Percentiles rank a stretch among this genome's conserved stretches.
These are phyloP conservation scores for Penicillium manginii DNA, from an alignment of 495 filamentous ascomycete genomes.

Conservation along the genomic window DNA sequence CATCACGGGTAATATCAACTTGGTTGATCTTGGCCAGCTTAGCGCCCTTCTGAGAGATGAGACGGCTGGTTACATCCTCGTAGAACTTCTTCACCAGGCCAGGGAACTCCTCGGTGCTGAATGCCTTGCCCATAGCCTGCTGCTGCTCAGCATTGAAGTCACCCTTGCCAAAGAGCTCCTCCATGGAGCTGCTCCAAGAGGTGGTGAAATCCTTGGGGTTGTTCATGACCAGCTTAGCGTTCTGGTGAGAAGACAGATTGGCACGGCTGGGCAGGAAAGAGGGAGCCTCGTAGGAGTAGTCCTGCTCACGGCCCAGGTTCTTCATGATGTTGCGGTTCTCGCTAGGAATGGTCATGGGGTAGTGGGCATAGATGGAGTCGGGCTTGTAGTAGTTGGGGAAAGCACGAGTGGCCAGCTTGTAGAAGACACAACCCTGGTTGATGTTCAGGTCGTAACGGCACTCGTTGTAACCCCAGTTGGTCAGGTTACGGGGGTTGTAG, in stretches of 20 bases:
- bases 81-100: conserved; percentile 59
- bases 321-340: conserved; percentile 78
- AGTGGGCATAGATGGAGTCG: conserved; percentile 87
- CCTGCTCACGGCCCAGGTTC: conserved; percentile 66
- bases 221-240: conserved; percentile 64
- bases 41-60: conserved; percentile 68
- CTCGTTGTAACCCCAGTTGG: conserved; percentile 78
- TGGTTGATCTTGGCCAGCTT: conserved; percentile 61
- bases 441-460: conserved; percentile 72
- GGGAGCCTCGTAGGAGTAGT: conserved; percentile 74
- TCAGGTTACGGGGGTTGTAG: conserved; percentile 77
- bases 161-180: conserved; percentile 56
- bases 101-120: conserved; percentile 53
- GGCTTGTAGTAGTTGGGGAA: conserved; percentile 80
- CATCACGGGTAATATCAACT: conserved; percentile 77
- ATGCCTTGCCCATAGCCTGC: conserved; percentile 44
- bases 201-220: conserved; percentile 66
- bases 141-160: conserved; percentile 53
- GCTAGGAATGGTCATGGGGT: conserved; percentile 76
- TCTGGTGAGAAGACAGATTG: conserved; percentile 62
- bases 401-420: conserved; percentile 78
- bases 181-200: conserved; percentile 61
- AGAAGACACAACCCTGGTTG: conserved; percentile 82
- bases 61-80: conserved; percentile 61
- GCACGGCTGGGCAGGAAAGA: conserved; percentile 52